Percentiles rank a stretch among this genome's conserved stretches.
Conservation (phyloP, 2,329 filamentous ascomycete species). For the Colletotrichum cordylinicola region DNA sequence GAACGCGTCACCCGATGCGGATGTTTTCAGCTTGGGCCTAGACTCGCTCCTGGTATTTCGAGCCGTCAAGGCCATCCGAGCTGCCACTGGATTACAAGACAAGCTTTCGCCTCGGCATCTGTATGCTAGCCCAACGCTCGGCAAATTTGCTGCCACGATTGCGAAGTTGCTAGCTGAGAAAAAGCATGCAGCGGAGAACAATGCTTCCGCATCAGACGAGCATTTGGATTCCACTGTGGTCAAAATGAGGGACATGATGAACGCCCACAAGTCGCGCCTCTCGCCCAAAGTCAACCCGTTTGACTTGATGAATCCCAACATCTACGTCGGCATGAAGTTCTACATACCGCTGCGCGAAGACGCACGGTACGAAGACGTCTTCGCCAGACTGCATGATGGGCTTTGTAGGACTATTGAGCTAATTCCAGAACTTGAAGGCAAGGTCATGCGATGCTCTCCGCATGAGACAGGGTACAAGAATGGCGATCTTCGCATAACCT, state of each 20-base stretch:
- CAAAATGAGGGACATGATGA: neutral
- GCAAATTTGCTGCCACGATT: neutral
- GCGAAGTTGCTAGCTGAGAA: accelerated
- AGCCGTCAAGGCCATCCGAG: neutral
- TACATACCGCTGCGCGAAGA: neutral
- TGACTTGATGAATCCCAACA: neutral
- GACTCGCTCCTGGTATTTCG: neutral
- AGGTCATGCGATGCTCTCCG: neutral
- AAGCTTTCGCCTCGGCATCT: neutral
- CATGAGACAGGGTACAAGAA: neutral
- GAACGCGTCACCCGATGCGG: neutral
- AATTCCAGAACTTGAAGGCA: neutral
- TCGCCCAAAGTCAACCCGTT: neutral
- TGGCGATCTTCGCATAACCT: neutral
- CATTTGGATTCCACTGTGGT: neutral
- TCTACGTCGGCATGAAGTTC: neutral
- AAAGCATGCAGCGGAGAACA: neutral
- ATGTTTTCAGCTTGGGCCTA: neutral
- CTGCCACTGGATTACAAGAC: neutral
- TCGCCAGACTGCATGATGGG: neutral
- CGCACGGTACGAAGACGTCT: neutral
- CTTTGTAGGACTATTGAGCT: neutral
- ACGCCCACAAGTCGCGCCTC: neutral
- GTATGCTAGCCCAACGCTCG: neutral
- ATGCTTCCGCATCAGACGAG: neutral